These are phyloP conservation scores for Paecilomyces variotii DNA, from an alignment of 2,329 filamentous ascomycete species.

Conservation along the genomic window DNA sequence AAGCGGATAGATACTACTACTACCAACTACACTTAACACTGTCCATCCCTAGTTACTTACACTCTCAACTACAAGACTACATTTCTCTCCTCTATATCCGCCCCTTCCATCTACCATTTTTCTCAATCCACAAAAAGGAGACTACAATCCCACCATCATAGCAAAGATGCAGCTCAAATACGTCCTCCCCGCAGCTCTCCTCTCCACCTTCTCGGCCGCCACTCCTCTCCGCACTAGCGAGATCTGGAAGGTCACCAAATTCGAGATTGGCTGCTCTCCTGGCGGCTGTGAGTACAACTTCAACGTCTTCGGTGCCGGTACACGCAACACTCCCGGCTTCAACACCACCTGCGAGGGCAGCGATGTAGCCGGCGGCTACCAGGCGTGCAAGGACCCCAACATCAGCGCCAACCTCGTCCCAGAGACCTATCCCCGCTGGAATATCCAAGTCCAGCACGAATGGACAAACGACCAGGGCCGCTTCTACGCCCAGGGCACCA, in stretches of 20 bases:
- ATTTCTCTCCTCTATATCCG: background rate
- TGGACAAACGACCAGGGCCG: conserved; percentile 1
- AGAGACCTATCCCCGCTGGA: conserved; percentile 2
- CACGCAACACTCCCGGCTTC: conserved; percentile 25
- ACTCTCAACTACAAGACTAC: background rate
- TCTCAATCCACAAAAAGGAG: background rate
- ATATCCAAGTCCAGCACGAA: conserved; percentile 6
- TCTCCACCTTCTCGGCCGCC: conserved; percentile 16
- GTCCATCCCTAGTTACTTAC: background rate
- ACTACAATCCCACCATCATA: background rate
- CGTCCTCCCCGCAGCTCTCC: conserved; percentile 14
- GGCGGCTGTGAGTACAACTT: conserved; percentile 27
- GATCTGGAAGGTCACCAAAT: conserved; percentile 23
- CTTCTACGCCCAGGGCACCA: conserved; percentile 4
- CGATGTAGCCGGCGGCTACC: conserved; percentile 11
- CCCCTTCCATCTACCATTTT: background rate
- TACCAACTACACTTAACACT: background rate
- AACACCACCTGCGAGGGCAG: conserved; percentile 25
- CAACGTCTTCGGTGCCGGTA: conserved; percentile 18
- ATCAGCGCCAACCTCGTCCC: conserved; percentile 6
- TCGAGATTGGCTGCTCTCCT: conserved; percentile 22
- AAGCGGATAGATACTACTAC: background rate
- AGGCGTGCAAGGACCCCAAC: conserved; percentile 15
- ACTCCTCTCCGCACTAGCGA: conserved; percentile 7
- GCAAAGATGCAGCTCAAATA: conserved; percentile 8